A percentile compares a stretch with the other conserved stretches of the same genome.
Conservation (phyloP, 2,329 filamentous ascomycete species). For the Emericellopsis atlantica region DNA sequence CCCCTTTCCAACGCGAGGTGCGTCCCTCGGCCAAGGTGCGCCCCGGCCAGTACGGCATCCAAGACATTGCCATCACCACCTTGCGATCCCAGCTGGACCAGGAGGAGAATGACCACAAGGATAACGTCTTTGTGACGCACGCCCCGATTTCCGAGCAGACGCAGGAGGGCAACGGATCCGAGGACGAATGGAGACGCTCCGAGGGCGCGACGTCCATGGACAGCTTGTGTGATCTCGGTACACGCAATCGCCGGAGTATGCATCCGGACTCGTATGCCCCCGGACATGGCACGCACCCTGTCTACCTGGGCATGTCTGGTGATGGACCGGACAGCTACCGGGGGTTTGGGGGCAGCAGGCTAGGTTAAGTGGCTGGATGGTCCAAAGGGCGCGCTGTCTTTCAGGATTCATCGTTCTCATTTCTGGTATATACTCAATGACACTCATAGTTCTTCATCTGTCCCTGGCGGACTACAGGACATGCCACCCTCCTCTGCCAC, state of each 20-base stretch:
- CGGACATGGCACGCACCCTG: no score
- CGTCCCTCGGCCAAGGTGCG: neutral
- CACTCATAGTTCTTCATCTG: no score
- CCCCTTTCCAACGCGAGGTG: neutral
- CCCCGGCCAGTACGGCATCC: neutral
- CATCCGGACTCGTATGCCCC: neutral
- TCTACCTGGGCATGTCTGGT: no score
- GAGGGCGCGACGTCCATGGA: neutral
- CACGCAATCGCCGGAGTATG: neutral
- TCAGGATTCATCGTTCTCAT: no score
- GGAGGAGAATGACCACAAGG: neutral
- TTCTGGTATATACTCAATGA: no score
- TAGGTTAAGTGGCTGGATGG: no score
- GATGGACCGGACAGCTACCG: no score
- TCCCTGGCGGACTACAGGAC: no score
- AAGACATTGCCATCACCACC: neutral
- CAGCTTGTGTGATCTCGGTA: neutral
- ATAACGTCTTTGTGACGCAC: neutral
- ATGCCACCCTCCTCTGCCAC: no score
- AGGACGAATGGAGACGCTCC: neutral
- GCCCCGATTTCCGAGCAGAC: neutral
- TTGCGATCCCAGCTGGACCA: neutral
- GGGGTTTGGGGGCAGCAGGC: no score
- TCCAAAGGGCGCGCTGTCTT: no score
- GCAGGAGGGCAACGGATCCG: neutral